Evolutionary conservation across 208 protist species (phyloP).

Genomic region (Vickermania spadyakhi): DNA sequence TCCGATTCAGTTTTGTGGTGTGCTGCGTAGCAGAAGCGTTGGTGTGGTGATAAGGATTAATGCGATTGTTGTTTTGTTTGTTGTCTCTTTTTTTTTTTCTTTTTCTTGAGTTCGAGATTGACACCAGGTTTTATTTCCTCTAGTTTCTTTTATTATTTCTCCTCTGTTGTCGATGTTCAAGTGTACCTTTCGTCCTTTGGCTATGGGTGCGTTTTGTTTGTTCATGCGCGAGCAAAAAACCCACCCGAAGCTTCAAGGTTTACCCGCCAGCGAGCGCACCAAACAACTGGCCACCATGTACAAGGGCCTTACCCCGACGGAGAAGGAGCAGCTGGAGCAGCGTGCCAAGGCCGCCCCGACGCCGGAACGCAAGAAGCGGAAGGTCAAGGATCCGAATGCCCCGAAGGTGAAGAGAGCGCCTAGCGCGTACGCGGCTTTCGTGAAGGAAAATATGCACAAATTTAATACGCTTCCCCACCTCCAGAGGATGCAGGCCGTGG

Average conservation of each 20-base stretch:
- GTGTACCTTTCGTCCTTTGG: neutral
- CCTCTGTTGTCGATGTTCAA: neutral
- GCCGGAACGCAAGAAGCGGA: neutral
- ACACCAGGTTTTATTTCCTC: neutral
- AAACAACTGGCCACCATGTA: slow-evolving; percentile 4
- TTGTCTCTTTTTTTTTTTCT: neutral
- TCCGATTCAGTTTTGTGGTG: too few species aligned
- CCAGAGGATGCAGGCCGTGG: neutral
- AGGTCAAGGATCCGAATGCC: neutral
- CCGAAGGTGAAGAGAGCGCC: neutral
- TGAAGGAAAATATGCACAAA: neutral
- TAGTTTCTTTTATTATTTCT: slow-evolving; percentile 2
- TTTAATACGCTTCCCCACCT: neutral
- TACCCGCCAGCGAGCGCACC: neutral
- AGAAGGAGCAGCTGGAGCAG: neutral
- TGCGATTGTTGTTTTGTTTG: neutral
- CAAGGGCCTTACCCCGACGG: slow-evolving; percentile 4
- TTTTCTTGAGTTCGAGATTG: neutral
- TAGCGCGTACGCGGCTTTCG: neutral
- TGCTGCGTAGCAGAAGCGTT: neutral
- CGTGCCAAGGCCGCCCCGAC: neutral
- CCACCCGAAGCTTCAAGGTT: neutral
- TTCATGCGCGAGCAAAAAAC: neutral
- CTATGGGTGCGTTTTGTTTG: neutral
- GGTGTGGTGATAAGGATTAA: neutral